Base-by-base conservation (phyloP, 345 rosid genomes). In the Lenwebbia sp. region DNA sequence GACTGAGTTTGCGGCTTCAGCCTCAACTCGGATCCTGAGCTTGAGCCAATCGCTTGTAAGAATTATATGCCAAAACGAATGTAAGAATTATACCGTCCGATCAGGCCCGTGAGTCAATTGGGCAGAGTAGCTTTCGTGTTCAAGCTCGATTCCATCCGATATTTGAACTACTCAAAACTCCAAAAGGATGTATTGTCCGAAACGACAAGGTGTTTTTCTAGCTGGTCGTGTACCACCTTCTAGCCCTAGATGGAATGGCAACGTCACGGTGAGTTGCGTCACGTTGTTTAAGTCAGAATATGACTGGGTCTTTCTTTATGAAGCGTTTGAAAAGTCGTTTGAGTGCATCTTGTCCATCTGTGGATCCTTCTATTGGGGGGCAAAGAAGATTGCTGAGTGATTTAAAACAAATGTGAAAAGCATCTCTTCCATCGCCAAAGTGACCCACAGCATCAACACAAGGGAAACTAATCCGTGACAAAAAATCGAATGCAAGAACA, bases 21-120 rank as follows among this genome's bases (percentile, higher is more conserved):
- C 19, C 40, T 60, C 2, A 6, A 30, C 37, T 14, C 74, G 2
- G 7, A 28, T 60, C 0, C 0, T 6, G 4, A 54, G 25, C 26
- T 55, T 22, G 58, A 55, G 26, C 23, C 25, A 1, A 6, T 54
- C 9, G 25, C 56, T 19, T 7, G 2, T n/a, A n/a, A n/a, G n/a
- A n/a, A n/a, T n/a, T n/a, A 0, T 17, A 19, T 54, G 56, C 25
- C 56, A 3, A 54, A 54, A 54, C 56, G 19, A 13, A 60, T 30
- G 2, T 28, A 28, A 13, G 21, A 14, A 60, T 28, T 3, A 60
- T 0, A 0, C 10, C 13, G 13, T 7, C 10, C 1, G 10, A 60
- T 28, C 10, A n/a, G 0, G 8, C 41, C 7, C 41, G 9, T 0
- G 11, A 15, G 41, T 30, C 75, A 30, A 62, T 62, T 4, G 11